Conservation (phyloP, 2,329 filamentous ascomycete species). For the Penicillium sp. region DNA sequence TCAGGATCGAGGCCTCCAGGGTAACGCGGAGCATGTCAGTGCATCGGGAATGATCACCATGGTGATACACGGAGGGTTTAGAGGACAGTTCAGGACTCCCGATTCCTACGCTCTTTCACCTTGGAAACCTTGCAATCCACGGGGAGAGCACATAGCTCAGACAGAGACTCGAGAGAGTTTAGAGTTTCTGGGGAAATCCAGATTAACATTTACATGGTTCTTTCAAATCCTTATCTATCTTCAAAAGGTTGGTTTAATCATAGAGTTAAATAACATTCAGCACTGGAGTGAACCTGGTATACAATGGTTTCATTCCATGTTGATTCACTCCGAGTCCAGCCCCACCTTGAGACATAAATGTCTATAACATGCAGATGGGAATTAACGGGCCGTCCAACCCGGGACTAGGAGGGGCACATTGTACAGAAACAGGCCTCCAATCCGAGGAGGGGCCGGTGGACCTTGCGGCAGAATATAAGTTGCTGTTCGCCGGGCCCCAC, state of each 20-base stretch:
- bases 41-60: not conserved
- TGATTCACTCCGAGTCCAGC: not conserved
- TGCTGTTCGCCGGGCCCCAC: slow-evolving; percentile 15
- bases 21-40: slow-evolving; percentile 11
- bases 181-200: slow-evolving; percentile 10
- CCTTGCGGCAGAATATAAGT: slow-evolving; percentile 17
- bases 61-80: slow-evolving; percentile 18
- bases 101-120: not conserved
- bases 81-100: not conserved
- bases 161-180: not conserved
- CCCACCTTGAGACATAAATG: not conserved
- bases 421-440: slow-evolving; percentile 4
- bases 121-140: not conserved
- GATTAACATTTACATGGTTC: not conserved
- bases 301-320: not conserved
- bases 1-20: slow-evolving; percentile 12
- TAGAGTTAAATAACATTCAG: not conserved
- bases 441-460: slow-evolving; percentile 13
- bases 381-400: not conserved
- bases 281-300: not conserved
- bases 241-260: not conserved
- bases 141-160: not conserved
- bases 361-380: not conserved
- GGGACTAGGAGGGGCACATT: not conserved
- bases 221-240: too few species aligned